A percentile compares a stretch with the other conserved stretches of the same genome.
These are phyloP conservation scores for Cerioporus squamosus DNA, from an alignment of 1,284 basidiomycete genomes.

Conservation along the genomic window DNA sequence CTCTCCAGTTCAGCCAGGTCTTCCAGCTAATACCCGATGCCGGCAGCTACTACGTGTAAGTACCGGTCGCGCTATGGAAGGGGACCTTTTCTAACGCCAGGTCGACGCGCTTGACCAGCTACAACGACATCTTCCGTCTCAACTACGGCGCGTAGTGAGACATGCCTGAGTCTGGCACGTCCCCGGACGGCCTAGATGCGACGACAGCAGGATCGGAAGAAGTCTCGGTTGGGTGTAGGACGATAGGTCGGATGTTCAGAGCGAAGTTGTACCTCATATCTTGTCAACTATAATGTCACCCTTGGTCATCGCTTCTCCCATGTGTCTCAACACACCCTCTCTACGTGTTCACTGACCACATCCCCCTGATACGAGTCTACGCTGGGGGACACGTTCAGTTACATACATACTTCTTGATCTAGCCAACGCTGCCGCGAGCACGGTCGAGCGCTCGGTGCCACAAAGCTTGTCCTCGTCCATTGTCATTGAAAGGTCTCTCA, in stretches of 20 bases:
- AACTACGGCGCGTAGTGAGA: constrained; percentile 53
- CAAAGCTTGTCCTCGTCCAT: not conserved
- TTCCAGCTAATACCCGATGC: constrained; percentile 91
- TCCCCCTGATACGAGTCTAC: too few relatives aligned
- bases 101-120: constrained; percentile 42
- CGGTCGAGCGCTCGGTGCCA: not conserved
- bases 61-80: constrained; percentile 9
- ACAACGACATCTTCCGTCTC: constrained; percentile 91
- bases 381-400: too few relatives aligned
- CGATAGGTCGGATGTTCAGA: constrained; percentile 15
- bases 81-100: not conserved
- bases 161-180: not conserved
- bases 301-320: not conserved
- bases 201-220: constrained; percentile 10
- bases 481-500: not conserved
- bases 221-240: constrained; percentile 21
- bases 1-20: constrained; percentile 88
- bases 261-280: constrained; percentile 31
- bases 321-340: not conserved
- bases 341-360: not conserved
- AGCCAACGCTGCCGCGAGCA: too few relatives aligned
- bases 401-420: too few relatives aligned
- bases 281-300: constrained; percentile 26
- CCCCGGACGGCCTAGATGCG: not conserved
- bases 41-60: constrained; percentile 85